Evolutionary conservation across 192 early-diverging fungal genomes (phyloP).

Genomic region (Coemansia sp.): DNA sequence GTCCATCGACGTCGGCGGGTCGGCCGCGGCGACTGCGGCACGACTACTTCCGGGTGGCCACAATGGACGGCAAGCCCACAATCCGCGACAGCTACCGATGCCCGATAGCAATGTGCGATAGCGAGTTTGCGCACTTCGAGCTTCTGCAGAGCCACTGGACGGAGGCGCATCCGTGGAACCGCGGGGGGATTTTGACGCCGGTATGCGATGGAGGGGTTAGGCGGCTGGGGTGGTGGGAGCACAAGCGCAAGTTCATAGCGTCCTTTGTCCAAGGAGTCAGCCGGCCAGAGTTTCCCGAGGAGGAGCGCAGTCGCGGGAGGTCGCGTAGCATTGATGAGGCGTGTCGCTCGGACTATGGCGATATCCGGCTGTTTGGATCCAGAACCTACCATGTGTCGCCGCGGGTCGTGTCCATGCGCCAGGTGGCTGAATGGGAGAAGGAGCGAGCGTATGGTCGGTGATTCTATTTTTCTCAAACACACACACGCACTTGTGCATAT

Average conservation of each 20-base stretch:
- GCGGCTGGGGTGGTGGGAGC: slow-evolving; percentile 41
- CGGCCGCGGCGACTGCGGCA: slow-evolving; percentile 23
- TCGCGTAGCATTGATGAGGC: slow-evolving; percentile 29
- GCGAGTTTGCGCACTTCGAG: slow-evolving; percentile 20
- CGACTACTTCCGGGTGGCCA: slow-evolving; percentile 39
- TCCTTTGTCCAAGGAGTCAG: slow-evolving; percentile 20
- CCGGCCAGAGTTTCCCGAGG: slow-evolving; percentile 27
- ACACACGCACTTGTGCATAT: too few species aligned
- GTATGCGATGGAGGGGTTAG: slow-evolving; percentile 38
- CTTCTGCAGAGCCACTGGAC: slow-evolving; percentile 36
- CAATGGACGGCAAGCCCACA: slow-evolving; percentile 26
- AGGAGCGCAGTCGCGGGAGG: slow-evolving; percentile 1
- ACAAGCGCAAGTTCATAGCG: slow-evolving; percentile 35
- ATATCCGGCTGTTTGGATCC: slow-evolving; percentile 28
- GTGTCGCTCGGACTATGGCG: slow-evolving; percentile 38
- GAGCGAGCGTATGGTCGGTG: too few species aligned
- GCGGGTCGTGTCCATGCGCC: slow-evolving; percentile 35
- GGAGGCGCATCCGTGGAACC: slow-evolving; percentile 40
- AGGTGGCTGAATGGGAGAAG: slow-evolving; percentile 32
- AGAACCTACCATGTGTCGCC: slow-evolving; percentile 36
- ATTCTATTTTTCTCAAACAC: too few species aligned
- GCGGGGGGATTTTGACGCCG: slow-evolving; percentile 38
- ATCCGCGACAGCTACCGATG: slow-evolving; percentile 19
- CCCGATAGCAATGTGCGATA: slow-evolving; percentile 25
- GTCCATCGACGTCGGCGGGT: background rate